Evolutionary conservation across 163 green algal species (phyloP).

Genomic region (Prototheca wickerhamii): DNA sequence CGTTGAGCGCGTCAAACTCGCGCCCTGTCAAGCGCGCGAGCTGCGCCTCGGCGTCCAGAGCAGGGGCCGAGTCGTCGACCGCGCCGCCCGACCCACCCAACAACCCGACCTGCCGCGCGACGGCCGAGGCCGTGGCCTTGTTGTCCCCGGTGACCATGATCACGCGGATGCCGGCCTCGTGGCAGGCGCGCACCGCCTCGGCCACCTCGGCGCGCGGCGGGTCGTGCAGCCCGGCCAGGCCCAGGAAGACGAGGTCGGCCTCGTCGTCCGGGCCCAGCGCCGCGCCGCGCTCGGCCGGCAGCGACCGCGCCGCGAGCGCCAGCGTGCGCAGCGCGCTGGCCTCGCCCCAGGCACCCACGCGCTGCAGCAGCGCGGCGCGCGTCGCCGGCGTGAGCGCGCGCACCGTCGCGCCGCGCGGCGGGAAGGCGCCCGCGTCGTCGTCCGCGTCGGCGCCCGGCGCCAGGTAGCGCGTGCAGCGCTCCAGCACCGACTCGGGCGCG

Average conservation of each 20-base stretch:
- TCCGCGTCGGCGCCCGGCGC: constrained; percentile 55
- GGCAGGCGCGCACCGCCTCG: constrained; percentile 24
- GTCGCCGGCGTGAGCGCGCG: constrained; percentile 48
- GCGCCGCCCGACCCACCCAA: constrained; percentile 12
- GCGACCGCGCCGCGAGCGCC: constrained; percentile 20
- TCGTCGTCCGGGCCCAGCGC: constrained; percentile 46
- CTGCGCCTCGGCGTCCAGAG: background rate
- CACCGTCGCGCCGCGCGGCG: constrained; percentile 8
- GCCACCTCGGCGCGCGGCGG: constrained; percentile 67
- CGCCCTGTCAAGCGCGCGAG: constrained; percentile 22
- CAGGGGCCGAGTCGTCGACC: background rate
- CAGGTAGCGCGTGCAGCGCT: constrained; percentile 68
- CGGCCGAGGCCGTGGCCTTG: constrained; percentile 53
- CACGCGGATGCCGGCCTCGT: constrained; percentile 61
- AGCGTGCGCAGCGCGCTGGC: constrained; percentile 52
- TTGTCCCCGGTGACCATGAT: constrained; percentile 87
- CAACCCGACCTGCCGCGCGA: constrained; percentile 46
- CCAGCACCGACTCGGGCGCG: constrained; percentile 83
- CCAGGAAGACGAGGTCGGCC: constrained; percentile 66
- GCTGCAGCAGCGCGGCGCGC: background rate
- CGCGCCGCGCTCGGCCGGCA: background rate
- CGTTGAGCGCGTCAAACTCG: constrained; percentile 75
- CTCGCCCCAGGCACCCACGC: constrained; percentile 19
- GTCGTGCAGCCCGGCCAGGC: constrained; percentile 77
- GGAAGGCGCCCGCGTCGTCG: constrained; percentile 45